Base-by-base conservation (phyloP, 2,329 filamentous ascomycete species). In the Talaromyces sp. region DNA sequence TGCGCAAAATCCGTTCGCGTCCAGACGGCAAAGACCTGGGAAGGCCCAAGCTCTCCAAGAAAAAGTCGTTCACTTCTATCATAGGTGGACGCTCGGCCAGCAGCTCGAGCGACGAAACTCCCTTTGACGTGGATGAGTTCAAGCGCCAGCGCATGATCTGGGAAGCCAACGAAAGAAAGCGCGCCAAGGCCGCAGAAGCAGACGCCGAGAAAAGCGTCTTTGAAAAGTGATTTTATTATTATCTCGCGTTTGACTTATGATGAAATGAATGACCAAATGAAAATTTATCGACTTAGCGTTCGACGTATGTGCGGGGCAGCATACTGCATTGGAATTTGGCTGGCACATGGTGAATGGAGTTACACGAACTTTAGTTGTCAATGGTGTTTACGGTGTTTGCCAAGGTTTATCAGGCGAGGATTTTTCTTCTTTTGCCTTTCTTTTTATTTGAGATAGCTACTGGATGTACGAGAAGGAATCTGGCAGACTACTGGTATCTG, bases 1-100 rank as follows among this genome's bases (percentile, higher is more conserved):
- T 87, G 64, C 81, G 80, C 63, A 81, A 82, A 31, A 64, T 73
- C n/a, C 62, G 62, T 38, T 59, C 56, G n/a, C 55, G 62, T 4
- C 52, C 56, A 19, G 62, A 61, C 26, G 50, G 46, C 53, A 59
- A 59, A 35, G 68, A 71, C 49, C 64, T 69, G 41, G 66, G 64
- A 21, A 71, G 71, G 53, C 51, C 61, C n/a, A 71, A 66, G 59
- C 63, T 68, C 0, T 27, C 58, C n/a, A 76, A 75, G 65, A 85
- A 87, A 71, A 81, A 82, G 53, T 82, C 83, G 57, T 80, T 79
- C 54, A 77, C 77, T 62, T 79, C 84, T 46, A 77, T 84, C n/a
- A 77, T 79, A 26, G 78, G 81, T 58, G 69, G 70, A 26, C 66
- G 67, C 4, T 71, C 73, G 41, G 65, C 69, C 38, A 72, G 70